Evolutionary conservation across 495 filamentous ascomycete species (phyloP).

Genomic region (Aspergillus sclerotioniger): DNA sequence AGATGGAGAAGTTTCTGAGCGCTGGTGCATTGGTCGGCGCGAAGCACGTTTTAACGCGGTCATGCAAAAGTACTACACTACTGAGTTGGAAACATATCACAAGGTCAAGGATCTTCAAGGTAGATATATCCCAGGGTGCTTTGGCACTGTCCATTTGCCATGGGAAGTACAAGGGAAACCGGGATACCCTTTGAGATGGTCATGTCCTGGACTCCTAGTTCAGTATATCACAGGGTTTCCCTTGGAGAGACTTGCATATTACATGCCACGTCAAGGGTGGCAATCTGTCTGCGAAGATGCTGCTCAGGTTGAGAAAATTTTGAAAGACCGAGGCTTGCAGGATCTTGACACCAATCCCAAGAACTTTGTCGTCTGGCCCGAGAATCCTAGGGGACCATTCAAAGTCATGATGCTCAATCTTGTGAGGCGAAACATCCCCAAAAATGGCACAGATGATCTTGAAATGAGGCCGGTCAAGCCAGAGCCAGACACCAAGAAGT

Average conservation of each 20-base stretch:
- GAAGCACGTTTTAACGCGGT: slow-evolving; percentile 21
- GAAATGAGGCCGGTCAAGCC: slow-evolving; percentile 25
- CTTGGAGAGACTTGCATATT: slow-evolving; percentile 20
- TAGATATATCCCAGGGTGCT: slow-evolving; percentile 14
- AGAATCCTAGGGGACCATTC: slow-evolving; percentile 2
- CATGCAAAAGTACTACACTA: slow-evolving; percentile 14
- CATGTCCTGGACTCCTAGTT: slow-evolving; percentile 20
- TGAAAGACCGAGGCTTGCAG: slow-evolving; percentile 25
- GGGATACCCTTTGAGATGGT: background rate
- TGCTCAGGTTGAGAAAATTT: slow-evolving; percentile 18
- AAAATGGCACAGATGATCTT: slow-evolving; percentile 18
- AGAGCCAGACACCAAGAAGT: slow-evolving; percentile 28
- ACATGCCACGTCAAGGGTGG: slow-evolving; percentile 21
- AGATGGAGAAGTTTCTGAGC: slow-evolving; percentile 4
- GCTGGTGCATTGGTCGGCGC: slow-evolving; percentile 21
- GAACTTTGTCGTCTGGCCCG: slow-evolving; percentile 28
- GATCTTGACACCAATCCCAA: slow-evolving; percentile 28
- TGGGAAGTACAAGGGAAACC: background rate
- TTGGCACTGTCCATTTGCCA: slow-evolving; percentile 12
- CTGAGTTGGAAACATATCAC: slow-evolving; percentile 20
- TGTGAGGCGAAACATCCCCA: slow-evolving; percentile 25
- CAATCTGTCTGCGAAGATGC: slow-evolving; percentile 27
- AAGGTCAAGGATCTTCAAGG: slow-evolving; percentile 22
- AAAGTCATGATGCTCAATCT: slow-evolving; percentile 35
- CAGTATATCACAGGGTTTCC: slow-evolving; percentile 27